These are phyloP conservation scores for Mucor piriformis DNA, from an alignment of 371 early-diverging fungal genomes.

Conservation along the genomic window DNA sequence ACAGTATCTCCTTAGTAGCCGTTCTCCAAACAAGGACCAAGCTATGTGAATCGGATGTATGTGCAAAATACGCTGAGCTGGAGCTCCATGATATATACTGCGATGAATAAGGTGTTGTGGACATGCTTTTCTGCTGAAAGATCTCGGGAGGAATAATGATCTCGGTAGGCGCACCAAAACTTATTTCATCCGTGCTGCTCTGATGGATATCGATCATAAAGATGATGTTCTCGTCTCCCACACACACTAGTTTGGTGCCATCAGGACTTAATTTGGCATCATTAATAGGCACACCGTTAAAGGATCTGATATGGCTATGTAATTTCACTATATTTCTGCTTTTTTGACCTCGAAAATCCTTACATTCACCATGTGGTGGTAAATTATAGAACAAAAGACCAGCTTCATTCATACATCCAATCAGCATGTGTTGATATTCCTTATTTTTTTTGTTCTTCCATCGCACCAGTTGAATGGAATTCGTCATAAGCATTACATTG, in stretches of 20 bases:
- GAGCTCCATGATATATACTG: conserved; percentile 62
- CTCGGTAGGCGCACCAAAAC: not conserved
- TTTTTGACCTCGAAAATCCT: conserved; percentile 7
- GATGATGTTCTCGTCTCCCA: conserved; percentile 49
- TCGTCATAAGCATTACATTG: conserved; percentile 54
- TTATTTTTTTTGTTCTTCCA: conserved; percentile 31
- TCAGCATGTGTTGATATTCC: conserved; percentile 26
- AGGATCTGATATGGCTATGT: conserved; percentile 40
- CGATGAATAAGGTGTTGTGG: conserved; percentile 29
- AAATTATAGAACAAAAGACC: conserved; percentile 45
- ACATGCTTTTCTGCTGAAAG: not conserved
- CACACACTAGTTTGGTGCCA: conserved; percentile 50
- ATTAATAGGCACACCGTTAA: conserved; percentile 50
- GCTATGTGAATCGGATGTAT: conserved; percentile 54
- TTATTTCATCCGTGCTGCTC: conserved; percentile 12
- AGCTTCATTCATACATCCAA: conserved; percentile 53
- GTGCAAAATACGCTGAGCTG: conserved; percentile 57
- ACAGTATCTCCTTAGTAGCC: conserved; percentile 34
- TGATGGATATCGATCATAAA: conserved; percentile 14
- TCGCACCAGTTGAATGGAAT: conserved; percentile 59
- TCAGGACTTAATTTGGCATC: conserved; percentile 58
- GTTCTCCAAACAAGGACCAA: conserved; percentile 58
- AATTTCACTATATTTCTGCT: conserved; percentile 14
- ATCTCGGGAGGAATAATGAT: conserved; percentile 12
- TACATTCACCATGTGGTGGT: conserved; percentile 38